Conservation (phyloP, 805 yeast species). For the Candida taoyuanica region DNA sequence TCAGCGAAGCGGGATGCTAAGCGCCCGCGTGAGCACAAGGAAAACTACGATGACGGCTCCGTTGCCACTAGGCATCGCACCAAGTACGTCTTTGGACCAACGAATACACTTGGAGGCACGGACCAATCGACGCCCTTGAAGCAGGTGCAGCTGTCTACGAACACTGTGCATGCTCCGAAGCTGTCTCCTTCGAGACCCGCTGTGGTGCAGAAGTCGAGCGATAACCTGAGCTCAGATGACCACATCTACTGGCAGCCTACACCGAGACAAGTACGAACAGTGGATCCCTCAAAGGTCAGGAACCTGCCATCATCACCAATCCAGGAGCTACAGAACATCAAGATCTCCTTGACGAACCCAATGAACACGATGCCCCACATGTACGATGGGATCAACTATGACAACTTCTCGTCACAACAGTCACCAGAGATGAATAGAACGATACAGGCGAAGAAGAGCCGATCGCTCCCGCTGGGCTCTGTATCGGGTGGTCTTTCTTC, state of each 20-base stretch:
- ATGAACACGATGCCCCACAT: conserved; percentile 13
- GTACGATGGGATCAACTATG: conserved; percentile 20
- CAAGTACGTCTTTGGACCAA: conserved; percentile 14
- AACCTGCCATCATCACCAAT: conserved; percentile 24
- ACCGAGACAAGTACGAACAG: conserved; percentile 15
- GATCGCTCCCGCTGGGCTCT: conserved; percentile 13
- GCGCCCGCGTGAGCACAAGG: conserved; percentile 14
- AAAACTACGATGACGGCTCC: conserved; percentile 2
- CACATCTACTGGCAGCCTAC: conserved; percentile 28
- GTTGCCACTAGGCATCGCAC: conserved; percentile 8
- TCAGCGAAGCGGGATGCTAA: conserved; percentile 2
- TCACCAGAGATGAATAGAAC: conserved; percentile 16
- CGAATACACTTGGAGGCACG: conserved; percentile 5
- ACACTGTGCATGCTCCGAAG: neutral
- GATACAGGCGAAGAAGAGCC: conserved; percentile 7
- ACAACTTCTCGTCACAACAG: conserved; percentile 17
- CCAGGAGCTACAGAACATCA: conserved; percentile 8
- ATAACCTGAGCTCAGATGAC: conserved; percentile 24
- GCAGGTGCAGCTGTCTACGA: conserved; percentile 1
- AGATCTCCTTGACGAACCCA: conserved; percentile 18
- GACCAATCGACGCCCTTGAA: conserved; percentile 7
- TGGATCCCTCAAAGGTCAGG: conserved; percentile 4
- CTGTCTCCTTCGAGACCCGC: conserved; percentile 8
- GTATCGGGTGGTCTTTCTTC: no score
- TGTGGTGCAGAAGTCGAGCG: conserved; percentile 4